Evolutionary conservation across 2,329 filamentous ascomycete species (phyloP), one percentile per base, ranked within the genome.

Genomic region (Septoria petroselini): DNA sequence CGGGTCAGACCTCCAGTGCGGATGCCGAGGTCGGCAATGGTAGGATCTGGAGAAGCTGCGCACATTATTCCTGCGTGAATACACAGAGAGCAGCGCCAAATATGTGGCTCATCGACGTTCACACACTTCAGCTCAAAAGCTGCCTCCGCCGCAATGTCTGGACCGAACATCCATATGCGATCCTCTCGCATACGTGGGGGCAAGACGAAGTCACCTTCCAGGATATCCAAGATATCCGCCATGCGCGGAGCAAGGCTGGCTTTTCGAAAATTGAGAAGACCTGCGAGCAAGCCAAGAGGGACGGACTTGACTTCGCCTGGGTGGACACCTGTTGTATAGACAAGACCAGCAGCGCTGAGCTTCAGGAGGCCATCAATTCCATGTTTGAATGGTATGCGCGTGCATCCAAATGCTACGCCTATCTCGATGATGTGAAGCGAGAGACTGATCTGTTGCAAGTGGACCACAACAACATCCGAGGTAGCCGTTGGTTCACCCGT

Each of bases 261-360:
- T 53, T 40, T 35, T 35, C 15, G 4, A 53, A 43, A 11, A 25
- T 50, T 9, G 17, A 39, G 7, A 33, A 37, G 11, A 35, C 27
- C 8, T 41, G 23, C 27, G 7, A 19, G 11, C 33, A 21, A 19
- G 48, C 41, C 8, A 11, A 14, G 21, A 30, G 19, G 39, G 19
- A 45, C 19, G 33, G 40, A 7, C 15, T 45, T 8, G 31, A 44
- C 8, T 35, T 27, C 18, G 40, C 50, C 15, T 62, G 59, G 58
- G 25, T 62, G 12, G 59, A 62, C 33, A 55, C 59, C 3, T 60
- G 58, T 41, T 58, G 56, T 42, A 62, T 62, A 15, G 44, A 61
- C 21, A 53, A 54, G 19, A 35, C 23, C 4, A 59, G 48, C 30
- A 48, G 39, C 12, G 31, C 53, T 3, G 59, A 62, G 25, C 33